A percentile compares a stretch with the other conserved stretches of the same genome.
Conservation (phyloP, 2,329 filamentous ascomycete genomes). For the Pestalotiopsis sp. region DNA sequence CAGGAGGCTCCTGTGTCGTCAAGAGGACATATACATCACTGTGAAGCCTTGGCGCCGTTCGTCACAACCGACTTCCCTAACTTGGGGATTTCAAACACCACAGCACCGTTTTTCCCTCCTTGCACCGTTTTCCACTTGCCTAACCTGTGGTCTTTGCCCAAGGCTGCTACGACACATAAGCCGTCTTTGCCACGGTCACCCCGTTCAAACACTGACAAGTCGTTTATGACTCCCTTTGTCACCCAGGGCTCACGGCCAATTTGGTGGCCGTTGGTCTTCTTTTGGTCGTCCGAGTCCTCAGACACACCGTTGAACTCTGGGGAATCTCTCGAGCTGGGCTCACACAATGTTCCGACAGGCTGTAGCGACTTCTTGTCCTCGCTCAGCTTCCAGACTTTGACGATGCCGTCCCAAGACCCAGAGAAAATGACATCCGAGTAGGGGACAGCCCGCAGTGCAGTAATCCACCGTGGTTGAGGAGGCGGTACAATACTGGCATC, state of each 20-base stretch:
- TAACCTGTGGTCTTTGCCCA: conserved; percentile 84
- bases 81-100: conserved; percentile 80
- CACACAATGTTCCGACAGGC: conserved; percentile 67
- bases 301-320: conserved; percentile 25
- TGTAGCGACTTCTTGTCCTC: conserved; percentile 82
- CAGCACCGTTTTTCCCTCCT: conserved; percentile 77
- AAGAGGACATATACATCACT: conserved; percentile 19
- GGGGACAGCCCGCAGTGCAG: conserved; percentile 81
- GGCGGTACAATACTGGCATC: conserved; percentile 61
- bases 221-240: conserved; percentile 82
- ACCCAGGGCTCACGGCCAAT: conserved; percentile 19
- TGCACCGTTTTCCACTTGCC: conserved; percentile 75
- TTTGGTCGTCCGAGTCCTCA: conserved; percentile 27
- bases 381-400: conserved; percentile 83
- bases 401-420: conserved; percentile 90
- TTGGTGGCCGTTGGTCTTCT: conserved; percentile 22
- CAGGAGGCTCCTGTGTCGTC: background rate
- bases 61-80: conserved; percentile 30
- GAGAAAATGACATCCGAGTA: conserved; percentile 89
- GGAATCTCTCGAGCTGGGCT: conserved; percentile 18
- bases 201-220: conserved; percentile 83
- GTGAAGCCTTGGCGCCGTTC: conserved; percentile 34
- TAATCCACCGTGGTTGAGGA: conserved; percentile 84
- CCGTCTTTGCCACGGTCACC: conserved; percentile 77
- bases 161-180: conserved; percentile 80